These are phyloP conservation scores for Jamesozyma spencerorum DNA, from an alignment of 805 yeast species.

Conservation along the genomic window DNA sequence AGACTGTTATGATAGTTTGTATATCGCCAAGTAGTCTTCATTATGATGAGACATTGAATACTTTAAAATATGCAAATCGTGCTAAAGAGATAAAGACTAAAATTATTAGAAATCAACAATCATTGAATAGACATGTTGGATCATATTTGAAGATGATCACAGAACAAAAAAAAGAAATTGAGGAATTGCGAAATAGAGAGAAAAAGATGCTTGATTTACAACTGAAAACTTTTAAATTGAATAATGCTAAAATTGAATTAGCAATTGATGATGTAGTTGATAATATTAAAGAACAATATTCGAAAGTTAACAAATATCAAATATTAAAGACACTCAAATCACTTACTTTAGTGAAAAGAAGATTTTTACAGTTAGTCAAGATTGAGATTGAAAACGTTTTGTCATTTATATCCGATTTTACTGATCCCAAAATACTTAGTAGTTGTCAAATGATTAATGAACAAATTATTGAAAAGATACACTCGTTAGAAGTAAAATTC, in stretches of 20 bases:
- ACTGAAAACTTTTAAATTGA: constrained; percentile 28
- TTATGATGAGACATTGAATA: constrained; percentile 87
- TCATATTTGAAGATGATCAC: constrained; percentile 77
- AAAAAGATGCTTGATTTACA: constrained; percentile 33
- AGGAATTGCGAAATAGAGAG: constrained; percentile 53
- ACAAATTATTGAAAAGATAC: constrained; percentile 38
- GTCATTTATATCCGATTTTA: constrained; percentile 14
- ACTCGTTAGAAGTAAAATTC: constrained; percentile 43
- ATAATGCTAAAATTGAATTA: constrained; percentile 33
- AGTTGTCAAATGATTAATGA: constrained; percentile 19
- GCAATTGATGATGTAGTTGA: constrained; percentile 36
- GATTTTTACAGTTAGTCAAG: constrained; percentile 35
- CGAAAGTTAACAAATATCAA: constrained; percentile 36
- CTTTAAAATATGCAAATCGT: constrained; percentile 82
- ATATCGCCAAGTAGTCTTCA: constrained; percentile 79
- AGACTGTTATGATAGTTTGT: constrained; percentile 93
- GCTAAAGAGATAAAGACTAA: constrained; percentile 88
- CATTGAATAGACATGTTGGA: constrained; percentile 73
- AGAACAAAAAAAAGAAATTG: constrained; percentile 68
- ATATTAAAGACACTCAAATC: constrained; percentile 35
- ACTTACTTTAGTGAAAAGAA: constrained; percentile 31
- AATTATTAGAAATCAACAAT: constrained; percentile 60
- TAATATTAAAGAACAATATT: constrained; percentile 33
- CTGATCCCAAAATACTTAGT: constrained; percentile 15
- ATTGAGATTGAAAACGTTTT: constrained; percentile 31